A percentile compares a stretch with the other conserved stretches of the same genome.
These are phyloP conservation scores for Taiwanofungus camphoratus DNA, from an alignment of 1,284 basidiomycete genomes.

Conservation along the genomic window DNA sequence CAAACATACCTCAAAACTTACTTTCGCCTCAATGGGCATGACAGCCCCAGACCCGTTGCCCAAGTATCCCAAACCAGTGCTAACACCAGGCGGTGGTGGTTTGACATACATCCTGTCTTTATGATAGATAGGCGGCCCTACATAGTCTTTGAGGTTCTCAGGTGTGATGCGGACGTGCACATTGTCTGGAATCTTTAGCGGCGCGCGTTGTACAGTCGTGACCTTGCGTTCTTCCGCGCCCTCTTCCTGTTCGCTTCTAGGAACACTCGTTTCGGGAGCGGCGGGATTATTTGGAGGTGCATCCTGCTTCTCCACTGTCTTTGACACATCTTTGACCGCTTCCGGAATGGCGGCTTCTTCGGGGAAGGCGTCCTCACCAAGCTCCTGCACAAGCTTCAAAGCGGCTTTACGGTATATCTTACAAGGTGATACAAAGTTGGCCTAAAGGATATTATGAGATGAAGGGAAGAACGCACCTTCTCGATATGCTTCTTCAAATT, in stretches of 20 bases:
- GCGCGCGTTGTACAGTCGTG: conserved; percentile 77
- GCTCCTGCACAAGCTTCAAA: conserved; percentile 85
- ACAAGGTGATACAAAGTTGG: conserved; percentile 4
- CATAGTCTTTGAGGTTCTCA: conserved; percentile 92
- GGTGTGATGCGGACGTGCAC: conserved; percentile 82
- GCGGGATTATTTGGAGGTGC: conserved; percentile 31
- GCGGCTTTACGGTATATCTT: conserved; percentile 98
- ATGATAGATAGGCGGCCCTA: conserved; percentile 93
- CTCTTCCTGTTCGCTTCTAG: conserved; percentile 20
- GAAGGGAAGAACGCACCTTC: conserved; percentile 50
- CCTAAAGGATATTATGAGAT: neutral
- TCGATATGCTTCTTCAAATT: conserved; percentile 96
- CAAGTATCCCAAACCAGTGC: conserved; percentile 90
- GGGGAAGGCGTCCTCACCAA: conserved; percentile 85
- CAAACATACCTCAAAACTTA: conserved; percentile 33
- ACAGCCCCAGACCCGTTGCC: conserved; percentile 95
- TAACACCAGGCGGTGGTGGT: conserved; percentile 86
- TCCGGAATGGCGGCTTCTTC: conserved; percentile 47
- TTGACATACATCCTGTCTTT: conserved; percentile 88
- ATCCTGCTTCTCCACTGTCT: conserved; percentile 36
- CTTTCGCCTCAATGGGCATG: conserved; percentile 94
- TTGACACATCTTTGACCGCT: conserved; percentile 19
- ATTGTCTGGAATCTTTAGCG: conserved; percentile 75
- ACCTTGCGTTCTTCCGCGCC: conserved; percentile 41
- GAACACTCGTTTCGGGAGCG: conserved; percentile 24